Base-by-base conservation (phyloP, 2,329 filamentous ascomycete species). In the Ophiostoma sp. region DNA sequence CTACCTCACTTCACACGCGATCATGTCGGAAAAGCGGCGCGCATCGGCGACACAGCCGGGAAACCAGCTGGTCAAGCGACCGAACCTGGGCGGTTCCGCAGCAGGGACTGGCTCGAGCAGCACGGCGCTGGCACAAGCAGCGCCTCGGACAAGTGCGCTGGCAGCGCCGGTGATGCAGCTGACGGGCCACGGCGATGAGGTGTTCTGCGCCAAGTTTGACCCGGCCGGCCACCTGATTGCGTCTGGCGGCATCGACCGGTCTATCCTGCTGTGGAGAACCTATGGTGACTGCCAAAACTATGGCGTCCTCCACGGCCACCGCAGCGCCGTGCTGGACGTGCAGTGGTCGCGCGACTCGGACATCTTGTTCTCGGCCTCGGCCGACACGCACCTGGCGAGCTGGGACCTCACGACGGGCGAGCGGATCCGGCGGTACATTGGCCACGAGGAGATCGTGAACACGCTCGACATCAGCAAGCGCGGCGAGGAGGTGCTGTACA, bases 401-500 rank as follows among this genome's bases (percentile, higher is more conserved):
- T 99, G 94, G 94, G 94, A 99, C 75, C 80, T 96, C 58, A 94
- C 95, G 73, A 93, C 92, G 0, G 94, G 94, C n/a, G 86, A 89
- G 72, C 87, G 95, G 75, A 96, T 98, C 84, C 89, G 95, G 72
- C 87, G 92, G 75, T 96, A 99, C 75, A 82, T 93, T 11, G 95
- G 95, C 0, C 95, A 99, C 76, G 93, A 97, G 75, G 94, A 97
- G 77, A 86, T 97, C n/a, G 89, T 99, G 81, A 99, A 98, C 78
- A 86, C 89, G 70, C 81, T 98, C 77, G 93, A 97, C 75, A 88
- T 96, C 71, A 95, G 89, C 80, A 90, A 89, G 76, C 86, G 95
- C 74, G 95, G 95, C 67, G 92, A 97, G 77, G 95, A 98, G 75
- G 80, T 97, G 66, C 80, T 99, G 63, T 86, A 97, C 71, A 97